A percentile compares a stretch with the other conserved stretches of the same genome.
These are phyloP conservation scores for Kalanchoe fedtschenkoi DNA, from an alignment of 164 flowering plant genomes.

Conservation along the genomic window DNA sequence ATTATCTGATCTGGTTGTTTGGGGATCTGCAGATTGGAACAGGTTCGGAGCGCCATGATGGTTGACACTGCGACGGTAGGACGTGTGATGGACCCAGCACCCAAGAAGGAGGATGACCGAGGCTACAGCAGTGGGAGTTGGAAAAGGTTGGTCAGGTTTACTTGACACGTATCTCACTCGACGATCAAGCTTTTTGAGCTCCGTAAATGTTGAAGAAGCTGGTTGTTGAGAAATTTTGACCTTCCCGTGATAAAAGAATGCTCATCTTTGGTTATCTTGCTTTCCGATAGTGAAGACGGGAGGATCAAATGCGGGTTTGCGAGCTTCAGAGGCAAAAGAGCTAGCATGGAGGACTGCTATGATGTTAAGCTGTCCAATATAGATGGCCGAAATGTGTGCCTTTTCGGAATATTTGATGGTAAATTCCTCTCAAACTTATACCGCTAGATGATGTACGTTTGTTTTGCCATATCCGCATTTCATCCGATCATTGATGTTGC, in stretches of 20 bases:
- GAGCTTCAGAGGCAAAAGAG: slow-evolving; percentile 92
- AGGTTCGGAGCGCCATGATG: slow-evolving; percentile 54
- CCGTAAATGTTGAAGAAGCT: neutral
- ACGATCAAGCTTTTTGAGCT: neutral
- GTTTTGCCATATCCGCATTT: neutral
- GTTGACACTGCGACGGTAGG: slow-evolving; percentile 36
- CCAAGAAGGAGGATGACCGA: slow-evolving; percentile 48
- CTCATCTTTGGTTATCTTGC: slow-evolving; percentile 13
- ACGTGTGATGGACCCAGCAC: slow-evolving; percentile 22
- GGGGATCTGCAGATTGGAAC: no score
- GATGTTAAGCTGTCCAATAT: slow-evolving; percentile 68
- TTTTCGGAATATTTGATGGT: slow-evolving; percentile 98
- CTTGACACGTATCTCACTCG: neutral
- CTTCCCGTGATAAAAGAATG: neutral
- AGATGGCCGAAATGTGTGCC: slow-evolving; percentile 58
- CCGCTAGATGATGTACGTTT: neutral
- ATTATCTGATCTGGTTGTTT: no score
- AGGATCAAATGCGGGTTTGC: slow-evolving; percentile 80
- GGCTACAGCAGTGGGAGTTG: slow-evolving; percentile 72
- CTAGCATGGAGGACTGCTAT: slow-evolving; percentile 90
- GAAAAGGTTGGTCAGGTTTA: slow-evolving; percentile 39
- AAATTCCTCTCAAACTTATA: slow-evolving; percentile 17
- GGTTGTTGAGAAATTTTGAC: neutral
- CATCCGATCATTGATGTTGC: neutral
- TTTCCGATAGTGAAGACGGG: slow-evolving; percentile 75